Conservation (phyloP, 345 rosid genomes). For the Erysimum cheiranthoides region DNA sequence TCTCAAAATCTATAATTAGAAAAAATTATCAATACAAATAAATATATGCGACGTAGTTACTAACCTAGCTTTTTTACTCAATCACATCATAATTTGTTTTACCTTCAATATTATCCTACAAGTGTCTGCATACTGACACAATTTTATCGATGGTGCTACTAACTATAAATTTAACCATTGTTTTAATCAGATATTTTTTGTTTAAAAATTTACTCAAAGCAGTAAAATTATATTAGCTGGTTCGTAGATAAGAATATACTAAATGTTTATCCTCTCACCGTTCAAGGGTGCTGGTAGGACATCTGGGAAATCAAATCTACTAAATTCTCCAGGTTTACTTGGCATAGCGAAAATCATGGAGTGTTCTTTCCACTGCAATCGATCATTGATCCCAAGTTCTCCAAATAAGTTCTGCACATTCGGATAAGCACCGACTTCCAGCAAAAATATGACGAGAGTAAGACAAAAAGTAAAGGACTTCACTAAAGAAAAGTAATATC, state of each 20-base stretch:
- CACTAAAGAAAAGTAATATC: slow-evolving; percentile 26
- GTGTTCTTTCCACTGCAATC: slow-evolving; percentile 97
- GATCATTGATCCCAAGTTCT: slow-evolving; percentile 89
- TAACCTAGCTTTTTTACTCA: neutral
- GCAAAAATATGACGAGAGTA: slow-evolving; percentile 36
- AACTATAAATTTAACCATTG: neutral
- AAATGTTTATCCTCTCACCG: slow-evolving; percentile 55
- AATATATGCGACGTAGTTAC: slow-evolving; percentile 10
- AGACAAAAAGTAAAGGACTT: neutral
- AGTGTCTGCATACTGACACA: neutral
- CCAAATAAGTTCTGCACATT: slow-evolving; percentile 91
- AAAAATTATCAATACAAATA: neutral
- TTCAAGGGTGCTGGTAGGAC: slow-evolving; percentile 87
- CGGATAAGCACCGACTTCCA: slow-evolving; percentile 93
- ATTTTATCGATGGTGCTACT: neutral
- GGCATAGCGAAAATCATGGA: slow-evolving; percentile 99
- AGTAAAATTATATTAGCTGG: slow-evolving; percentile 11
- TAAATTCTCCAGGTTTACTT: slow-evolving; percentile 92
- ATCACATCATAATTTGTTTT: neutral
- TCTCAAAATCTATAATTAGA: neutral
- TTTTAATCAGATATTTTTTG: neutral
- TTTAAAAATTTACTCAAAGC: neutral
- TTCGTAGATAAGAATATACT: neutral
- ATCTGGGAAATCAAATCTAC: slow-evolving; percentile 94
- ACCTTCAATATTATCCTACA: neutral